Percentiles rank a stretch among this genome's conserved stretches.
phyloP scores from a whole-genome alignment of 2,329 filamentous ascomycete species.

The Samsoniella hepiali region DNA sequence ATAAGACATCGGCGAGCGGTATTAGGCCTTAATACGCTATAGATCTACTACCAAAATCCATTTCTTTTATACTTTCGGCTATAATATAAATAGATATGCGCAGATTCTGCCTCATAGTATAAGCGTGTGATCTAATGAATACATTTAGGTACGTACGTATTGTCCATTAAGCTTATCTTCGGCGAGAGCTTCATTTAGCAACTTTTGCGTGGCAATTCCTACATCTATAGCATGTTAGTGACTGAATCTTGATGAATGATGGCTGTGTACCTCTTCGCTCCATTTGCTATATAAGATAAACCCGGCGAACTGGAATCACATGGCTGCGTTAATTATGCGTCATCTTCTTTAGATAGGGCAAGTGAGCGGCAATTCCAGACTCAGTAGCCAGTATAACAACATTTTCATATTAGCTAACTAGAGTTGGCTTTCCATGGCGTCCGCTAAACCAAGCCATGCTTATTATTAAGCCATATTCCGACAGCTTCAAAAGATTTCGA shows the following conservation, averaged over 20 bases:
- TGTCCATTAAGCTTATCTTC: constrained; percentile 5
- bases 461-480: no score
- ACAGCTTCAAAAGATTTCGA: no score
- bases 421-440: not conserved
- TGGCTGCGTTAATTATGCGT: constrained; percentile 33
- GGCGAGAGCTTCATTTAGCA: not conserved
- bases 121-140: not conserved
- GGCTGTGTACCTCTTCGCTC: not conserved
- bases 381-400: constrained; percentile 34
- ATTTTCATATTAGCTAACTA: constrained; percentile 25
- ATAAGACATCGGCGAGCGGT: constrained; percentile 3
- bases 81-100: constrained; percentile 2
- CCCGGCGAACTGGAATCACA: constrained; percentile 26
- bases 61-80: not conserved
- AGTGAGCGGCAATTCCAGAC: constrained; percentile 32
- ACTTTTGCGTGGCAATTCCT: not conserved
- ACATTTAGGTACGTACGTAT: not conserved
- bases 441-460: not conserved
- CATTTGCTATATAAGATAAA: constrained; percentile 33
- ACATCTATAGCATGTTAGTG: not conserved
- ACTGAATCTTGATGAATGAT: not conserved
- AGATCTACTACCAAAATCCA: not conserved
- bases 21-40: not conserved
- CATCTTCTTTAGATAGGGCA: constrained; percentile 35
- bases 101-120: not conserved